Evolutionary conservation across 2,329 filamentous ascomycete species (phyloP).

Genomic region (Colletotrichum siamense): DNA sequence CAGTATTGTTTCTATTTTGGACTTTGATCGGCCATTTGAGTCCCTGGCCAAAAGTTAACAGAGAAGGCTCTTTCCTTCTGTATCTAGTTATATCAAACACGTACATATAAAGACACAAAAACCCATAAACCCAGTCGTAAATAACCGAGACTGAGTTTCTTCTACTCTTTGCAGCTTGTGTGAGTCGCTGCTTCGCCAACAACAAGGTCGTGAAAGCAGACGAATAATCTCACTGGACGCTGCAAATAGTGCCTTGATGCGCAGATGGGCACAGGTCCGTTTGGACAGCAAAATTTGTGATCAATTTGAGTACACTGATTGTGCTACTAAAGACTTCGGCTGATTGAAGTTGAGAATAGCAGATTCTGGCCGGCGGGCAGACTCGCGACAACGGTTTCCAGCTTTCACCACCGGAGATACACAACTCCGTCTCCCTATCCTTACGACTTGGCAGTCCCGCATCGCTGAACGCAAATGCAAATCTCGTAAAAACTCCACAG

Average conservation of each 20-base stretch:
- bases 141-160: accelerated
- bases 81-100: background rate
- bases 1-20: background rate
- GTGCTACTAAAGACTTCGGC: background rate
- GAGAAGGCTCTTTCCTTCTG: accelerated
- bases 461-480: background rate
- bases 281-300: background rate
- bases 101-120: background rate
- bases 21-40: background rate
- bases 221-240: background rate
- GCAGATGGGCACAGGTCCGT: background rate
- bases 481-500: background rate
- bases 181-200: background rate
- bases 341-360: background rate
- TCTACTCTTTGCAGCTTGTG: accelerated
- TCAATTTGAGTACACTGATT: background rate
- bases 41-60: background rate
- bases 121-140: accelerated
- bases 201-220: background rate
- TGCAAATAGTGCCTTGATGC: background rate
- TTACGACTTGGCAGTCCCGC: background rate
- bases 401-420: background rate
- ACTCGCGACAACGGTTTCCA: background rate
- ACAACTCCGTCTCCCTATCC: background rate
- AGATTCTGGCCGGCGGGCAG: accelerated